These are phyloP conservation scores for Cyclaneusma minus DNA, from an alignment of 2,329 filamentous ascomycete genomes.

Conservation along the genomic window DNA sequence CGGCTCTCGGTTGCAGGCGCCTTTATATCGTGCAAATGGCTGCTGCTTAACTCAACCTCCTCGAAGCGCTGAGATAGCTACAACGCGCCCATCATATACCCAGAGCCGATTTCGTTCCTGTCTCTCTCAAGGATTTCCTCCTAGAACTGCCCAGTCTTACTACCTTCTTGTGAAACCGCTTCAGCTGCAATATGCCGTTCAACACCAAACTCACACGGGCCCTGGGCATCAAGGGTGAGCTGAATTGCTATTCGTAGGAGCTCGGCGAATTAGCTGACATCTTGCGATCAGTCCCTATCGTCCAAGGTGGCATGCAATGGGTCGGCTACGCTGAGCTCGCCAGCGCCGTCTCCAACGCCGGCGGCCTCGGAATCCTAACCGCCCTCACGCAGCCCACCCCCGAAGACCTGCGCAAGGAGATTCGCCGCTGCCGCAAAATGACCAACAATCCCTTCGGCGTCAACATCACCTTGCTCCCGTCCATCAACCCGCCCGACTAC, in stretches of 20 bases:
- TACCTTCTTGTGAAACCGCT: too few relatives aligned
- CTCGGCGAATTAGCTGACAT: too few relatives aligned
- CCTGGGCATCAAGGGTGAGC: constrained; percentile 24
- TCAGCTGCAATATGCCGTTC: constrained; percentile 24
- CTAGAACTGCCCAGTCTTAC: too few relatives aligned
- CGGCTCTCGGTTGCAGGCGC: too few relatives aligned
- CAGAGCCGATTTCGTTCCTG: too few relatives aligned
- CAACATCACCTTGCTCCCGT: constrained; percentile 86
- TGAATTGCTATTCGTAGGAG: constrained; percentile 1
- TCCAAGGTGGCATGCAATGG: constrained; percentile 82
- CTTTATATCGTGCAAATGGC: too few relatives aligned
- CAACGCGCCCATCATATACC: too few relatives aligned
- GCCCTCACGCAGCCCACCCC: constrained; percentile 87
- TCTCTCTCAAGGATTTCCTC: too few relatives aligned
- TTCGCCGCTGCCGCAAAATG: constrained; percentile 69
- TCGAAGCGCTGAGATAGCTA: too few relatives aligned
- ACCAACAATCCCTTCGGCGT: constrained; percentile 74
- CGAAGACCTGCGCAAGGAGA: constrained; percentile 84
- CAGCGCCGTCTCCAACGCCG: constrained; percentile 65
- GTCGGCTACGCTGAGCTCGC: constrained; percentile 69
- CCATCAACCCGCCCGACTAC: constrained; percentile 84
- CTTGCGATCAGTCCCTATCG: constrained; percentile 49
- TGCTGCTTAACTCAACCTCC: too few relatives aligned
- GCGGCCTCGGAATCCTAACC: constrained; percentile 68
- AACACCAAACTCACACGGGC: constrained; percentile 21